Evolutionary conservation across 2,329 filamentous ascomycete species (phyloP).

Genomic region (Diaporthe vexans): DNA sequence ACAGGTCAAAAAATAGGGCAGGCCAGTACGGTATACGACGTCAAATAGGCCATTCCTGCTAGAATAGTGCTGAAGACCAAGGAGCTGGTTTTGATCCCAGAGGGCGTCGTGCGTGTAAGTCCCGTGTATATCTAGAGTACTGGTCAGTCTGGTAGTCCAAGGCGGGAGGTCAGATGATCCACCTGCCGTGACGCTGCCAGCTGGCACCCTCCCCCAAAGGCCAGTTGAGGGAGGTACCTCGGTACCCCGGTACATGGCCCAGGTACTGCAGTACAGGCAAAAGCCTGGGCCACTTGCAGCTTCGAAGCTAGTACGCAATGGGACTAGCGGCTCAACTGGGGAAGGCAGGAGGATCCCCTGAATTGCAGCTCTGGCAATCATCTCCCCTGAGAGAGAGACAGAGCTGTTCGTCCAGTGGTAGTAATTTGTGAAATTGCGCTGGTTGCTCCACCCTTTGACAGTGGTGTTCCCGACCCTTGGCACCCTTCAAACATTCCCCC

Average conservation of each 20-base stretch:
- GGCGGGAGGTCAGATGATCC: constrained; percentile 29
- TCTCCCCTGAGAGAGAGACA: constrained; percentile 30
- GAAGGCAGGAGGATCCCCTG: constrained; percentile 31
- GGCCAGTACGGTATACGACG: background rate
- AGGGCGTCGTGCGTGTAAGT: constrained; percentile 3
- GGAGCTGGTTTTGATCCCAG: background rate
- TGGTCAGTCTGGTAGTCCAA: background rate
- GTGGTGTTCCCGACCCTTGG: constrained; percentile 39
- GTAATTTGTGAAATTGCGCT: constrained; percentile 41
- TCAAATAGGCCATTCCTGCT: background rate
- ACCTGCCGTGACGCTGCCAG: constrained; percentile 22
- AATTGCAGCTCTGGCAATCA: constrained; percentile 32
- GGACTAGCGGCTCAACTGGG: constrained; percentile 38
- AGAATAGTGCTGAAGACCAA: background rate
- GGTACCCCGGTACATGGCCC: background rate
- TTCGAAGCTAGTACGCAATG: background rate
- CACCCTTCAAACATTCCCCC: constrained; percentile 39
- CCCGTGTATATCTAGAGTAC: background rate
- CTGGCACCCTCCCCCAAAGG: constrained; percentile 9
- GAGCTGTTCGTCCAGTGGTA: constrained; percentile 35
- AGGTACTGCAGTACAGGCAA: background rate
- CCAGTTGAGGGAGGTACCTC: background rate
- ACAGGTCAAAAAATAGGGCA: constrained; percentile 22
- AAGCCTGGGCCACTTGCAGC: constrained; percentile 10
- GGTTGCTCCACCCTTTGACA: constrained; percentile 40